Evolutionary conservation across 306 rosid species (phyloP).

Genomic region (Sindora glabra): DNA sequence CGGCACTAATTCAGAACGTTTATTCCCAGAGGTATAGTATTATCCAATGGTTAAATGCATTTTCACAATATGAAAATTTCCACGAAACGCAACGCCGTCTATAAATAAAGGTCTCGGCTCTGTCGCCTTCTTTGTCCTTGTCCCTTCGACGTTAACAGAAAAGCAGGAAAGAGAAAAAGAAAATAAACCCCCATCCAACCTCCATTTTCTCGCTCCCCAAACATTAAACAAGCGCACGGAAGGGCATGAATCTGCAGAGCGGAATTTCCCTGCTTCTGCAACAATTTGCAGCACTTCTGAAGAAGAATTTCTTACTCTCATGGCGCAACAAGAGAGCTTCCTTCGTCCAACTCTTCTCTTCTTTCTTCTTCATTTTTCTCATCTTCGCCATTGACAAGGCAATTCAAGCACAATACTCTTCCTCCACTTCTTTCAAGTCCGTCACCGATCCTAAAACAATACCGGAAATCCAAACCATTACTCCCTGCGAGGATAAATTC

Average conservation of each 20-base stretch:
- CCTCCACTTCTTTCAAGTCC: constrained; percentile 20
- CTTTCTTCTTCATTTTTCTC: constrained; percentile 64
- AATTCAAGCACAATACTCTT: constrained; percentile 18
- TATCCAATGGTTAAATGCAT: too few species aligned
- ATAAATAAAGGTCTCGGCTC: too few species aligned
- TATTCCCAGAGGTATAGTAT: too few species aligned
- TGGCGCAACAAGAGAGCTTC: constrained; percentile 61
- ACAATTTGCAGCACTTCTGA: constrained; percentile 51
- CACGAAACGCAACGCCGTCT: too few species aligned
- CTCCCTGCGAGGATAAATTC: constrained; percentile 65
- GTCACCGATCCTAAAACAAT: constrained; percentile 26
- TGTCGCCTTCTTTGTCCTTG: too few species aligned
- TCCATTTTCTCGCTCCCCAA: too few species aligned
- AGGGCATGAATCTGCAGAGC: constrained; percentile 34
- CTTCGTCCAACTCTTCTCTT: constrained; percentile 48
- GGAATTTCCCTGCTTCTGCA: constrained; percentile 39
- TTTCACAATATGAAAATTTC: too few species aligned
- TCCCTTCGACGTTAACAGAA: too few species aligned
- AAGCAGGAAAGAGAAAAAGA: too few species aligned
- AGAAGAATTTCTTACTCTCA: constrained; percentile 55
- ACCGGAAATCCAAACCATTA: constrained; percentile 34
- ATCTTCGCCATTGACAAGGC: constrained; percentile 59
- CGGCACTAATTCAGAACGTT: too few species aligned
- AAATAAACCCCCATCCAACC: too few species aligned
- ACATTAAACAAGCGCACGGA: too few species aligned